Evolutionary conservation across 2,329 filamentous ascomycete species (phyloP).

Genomic region (Lasiodiplodia citricola): DNA sequence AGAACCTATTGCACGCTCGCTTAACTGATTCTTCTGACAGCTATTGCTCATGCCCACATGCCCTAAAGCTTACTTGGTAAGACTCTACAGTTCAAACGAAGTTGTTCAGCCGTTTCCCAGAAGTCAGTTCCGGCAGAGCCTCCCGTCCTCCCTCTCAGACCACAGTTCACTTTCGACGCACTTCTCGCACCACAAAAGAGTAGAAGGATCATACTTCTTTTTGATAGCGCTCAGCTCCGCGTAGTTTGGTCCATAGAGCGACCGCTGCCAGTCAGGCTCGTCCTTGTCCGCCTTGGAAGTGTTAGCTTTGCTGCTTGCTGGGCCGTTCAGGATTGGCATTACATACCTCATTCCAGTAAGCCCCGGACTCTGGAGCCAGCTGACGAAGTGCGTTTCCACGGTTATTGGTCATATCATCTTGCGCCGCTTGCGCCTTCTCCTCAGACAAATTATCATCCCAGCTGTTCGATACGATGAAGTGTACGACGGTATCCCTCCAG

Average conservation of each 20-base stretch:
- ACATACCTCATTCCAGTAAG: constrained; percentile 37
- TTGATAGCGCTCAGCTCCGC: constrained; percentile 31
- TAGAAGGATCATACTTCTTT: constrained; percentile 32
- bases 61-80: no score
- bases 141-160: constrained; percentile 30
- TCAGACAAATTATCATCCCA: constrained; percentile 29
- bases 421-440: background rate
- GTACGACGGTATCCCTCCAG: constrained; percentile 33
- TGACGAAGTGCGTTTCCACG: background rate
- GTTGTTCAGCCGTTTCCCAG: background rate
- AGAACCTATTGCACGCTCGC: no score
- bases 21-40: no score
- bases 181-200: constrained; percentile 32
- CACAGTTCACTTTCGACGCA: constrained; percentile 36
- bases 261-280: constrained; percentile 34
- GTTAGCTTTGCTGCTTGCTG: background rate
- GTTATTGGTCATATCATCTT: background rate
- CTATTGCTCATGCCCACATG: no score
- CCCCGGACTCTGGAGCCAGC: constrained; percentile 28
- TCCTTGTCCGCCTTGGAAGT: constrained; percentile 32
- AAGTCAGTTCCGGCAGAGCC: constrained; percentile 23
- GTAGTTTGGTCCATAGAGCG: constrained; percentile 36
- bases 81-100: no score
- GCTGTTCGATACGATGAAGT: constrained; percentile 31
- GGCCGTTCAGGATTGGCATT: background rate